Conservation (phyloP, 1,284 basidiomycete genomes). For the Ustilago curta region DNA sequence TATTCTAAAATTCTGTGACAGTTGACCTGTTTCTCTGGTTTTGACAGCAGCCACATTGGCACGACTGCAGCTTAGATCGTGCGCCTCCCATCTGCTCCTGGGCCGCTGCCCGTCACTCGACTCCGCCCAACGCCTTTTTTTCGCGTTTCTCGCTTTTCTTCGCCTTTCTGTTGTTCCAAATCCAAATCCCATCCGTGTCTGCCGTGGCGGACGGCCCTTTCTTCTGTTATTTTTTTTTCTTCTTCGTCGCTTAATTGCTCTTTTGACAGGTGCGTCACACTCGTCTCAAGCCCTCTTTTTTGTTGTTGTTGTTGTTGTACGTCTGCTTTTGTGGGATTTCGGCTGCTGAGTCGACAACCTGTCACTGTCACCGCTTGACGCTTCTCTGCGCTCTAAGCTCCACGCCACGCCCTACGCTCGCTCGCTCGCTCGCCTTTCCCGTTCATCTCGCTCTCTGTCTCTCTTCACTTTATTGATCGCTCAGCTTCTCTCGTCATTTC, state of each 20-base stretch:
- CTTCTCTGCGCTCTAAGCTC: too few species aligned
- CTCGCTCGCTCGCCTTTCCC: slow-evolving; percentile 5
- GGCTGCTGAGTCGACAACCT: too few species aligned
- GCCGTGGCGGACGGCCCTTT: too few species aligned
- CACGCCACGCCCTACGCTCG: background rate
- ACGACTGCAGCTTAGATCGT: too few species aligned
- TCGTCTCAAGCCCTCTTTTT: slow-evolving; percentile 5
- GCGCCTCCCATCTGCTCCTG: slow-evolving; percentile 9
- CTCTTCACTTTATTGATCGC: background rate
- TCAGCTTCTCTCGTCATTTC: slow-evolving; percentile 15
- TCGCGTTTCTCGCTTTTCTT: background rate
- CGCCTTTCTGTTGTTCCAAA: background rate
- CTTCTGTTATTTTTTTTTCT: background rate
- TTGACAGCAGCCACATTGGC: slow-evolving; percentile 26
- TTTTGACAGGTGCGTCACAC: background rate
- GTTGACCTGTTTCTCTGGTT: slow-evolving; percentile 11
- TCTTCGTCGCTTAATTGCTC: background rate
- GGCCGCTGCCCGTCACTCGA: background rate
- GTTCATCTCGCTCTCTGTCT: slow-evolving; percentile 6
- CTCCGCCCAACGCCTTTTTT: slow-evolving; percentile 2
- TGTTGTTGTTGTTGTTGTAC: too few species aligned
- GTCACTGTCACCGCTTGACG: too few species aligned
- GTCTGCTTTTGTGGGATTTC: too few species aligned
- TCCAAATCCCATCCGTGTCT: background rate
- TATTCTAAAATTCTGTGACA: slow-evolving; percentile 6